These are phyloP conservation scores for Rhododendron griersonianum DNA, from an alignment of 148 eudicot species.

Conservation along the genomic window DNA sequence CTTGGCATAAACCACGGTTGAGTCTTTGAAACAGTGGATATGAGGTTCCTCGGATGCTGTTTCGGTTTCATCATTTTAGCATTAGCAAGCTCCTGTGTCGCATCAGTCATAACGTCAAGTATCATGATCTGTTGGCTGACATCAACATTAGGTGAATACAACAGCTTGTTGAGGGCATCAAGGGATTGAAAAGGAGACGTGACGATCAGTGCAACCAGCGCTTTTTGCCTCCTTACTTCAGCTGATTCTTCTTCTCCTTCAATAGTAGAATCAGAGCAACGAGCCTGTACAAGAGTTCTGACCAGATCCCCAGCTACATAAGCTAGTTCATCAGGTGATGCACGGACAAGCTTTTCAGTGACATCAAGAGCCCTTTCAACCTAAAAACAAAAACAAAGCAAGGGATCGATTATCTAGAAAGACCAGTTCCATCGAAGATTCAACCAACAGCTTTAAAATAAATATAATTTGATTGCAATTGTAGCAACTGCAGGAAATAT, in stretches of 20 bases:
- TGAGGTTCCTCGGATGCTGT: slow-evolving; percentile 37
- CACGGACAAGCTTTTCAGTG: slow-evolving; percentile 87
- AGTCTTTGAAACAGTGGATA: slow-evolving; percentile 49
- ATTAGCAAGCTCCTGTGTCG: slow-evolving; percentile 81
- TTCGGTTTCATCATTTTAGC: slow-evolving; percentile 43
- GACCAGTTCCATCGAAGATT: background rate
- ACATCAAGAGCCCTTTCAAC: slow-evolving; percentile 84
- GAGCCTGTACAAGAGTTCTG: slow-evolving; percentile 74
- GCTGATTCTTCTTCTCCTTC: slow-evolving; percentile 92
- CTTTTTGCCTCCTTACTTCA: slow-evolving; percentile 82
- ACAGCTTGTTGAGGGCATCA: slow-evolving; percentile 57
- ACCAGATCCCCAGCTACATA: slow-evolving; percentile 68
- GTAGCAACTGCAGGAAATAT: background rate
- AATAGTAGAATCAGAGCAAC: slow-evolving; percentile 61
- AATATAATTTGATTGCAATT: background rate
- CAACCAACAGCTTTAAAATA: background rate
- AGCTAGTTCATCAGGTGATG: slow-evolving; percentile 82
- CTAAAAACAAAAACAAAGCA: slow-evolving; percentile 28
- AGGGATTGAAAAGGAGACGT: slow-evolving; percentile 73
- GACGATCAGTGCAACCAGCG: slow-evolving; percentile 74
- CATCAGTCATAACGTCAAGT: slow-evolving; percentile 86
- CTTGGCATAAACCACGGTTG: slow-evolving; percentile 93
- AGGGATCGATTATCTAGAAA: background rate
- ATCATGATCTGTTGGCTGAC: slow-evolving; percentile 83
- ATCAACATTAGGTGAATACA: slow-evolving; percentile 82